phyloP scores from a whole-genome alignment of 345 rosid species.

The Chamaenerion angustifolium region DNA sequence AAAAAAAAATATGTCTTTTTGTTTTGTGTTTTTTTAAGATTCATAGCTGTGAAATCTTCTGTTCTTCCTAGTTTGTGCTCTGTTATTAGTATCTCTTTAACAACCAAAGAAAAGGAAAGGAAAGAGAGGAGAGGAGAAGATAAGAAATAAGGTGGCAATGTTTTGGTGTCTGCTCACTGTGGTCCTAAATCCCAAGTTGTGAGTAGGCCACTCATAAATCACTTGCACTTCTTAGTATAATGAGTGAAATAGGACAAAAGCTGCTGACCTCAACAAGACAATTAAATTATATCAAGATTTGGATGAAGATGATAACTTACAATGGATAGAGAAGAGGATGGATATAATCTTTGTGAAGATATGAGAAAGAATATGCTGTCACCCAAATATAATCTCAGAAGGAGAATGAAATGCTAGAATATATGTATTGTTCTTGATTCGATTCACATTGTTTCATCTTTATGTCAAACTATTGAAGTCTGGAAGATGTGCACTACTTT shows the following conservation, averaged over 20 bases:
- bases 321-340: background rate
- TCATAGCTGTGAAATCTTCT: no score
- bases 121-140: no score
- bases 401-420: background rate
- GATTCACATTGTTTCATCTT: no score
- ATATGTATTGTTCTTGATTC: no score
- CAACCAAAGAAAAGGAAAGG: background rate
- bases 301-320: constrained; percentile 2
- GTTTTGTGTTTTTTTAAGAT: no score
- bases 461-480: no score
- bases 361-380: background rate
- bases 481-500: no score
- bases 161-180: constrained; percentile 8
- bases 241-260: constrained; percentile 7
- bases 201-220: no score
- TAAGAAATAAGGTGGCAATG: constrained; percentile 18
- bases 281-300: constrained; percentile 7
- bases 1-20: constrained; percentile 16
- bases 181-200: no score
- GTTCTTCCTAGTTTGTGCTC: no score
- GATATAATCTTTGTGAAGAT: background rate
- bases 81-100: no score
- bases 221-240: background rate
- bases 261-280: constrained; percentile 14
- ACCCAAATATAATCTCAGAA: background rate